These are phyloP conservation scores for Zarea fungicola DNA, from an alignment of 2,329 filamentous ascomycete genomes.

Conservation along the genomic window DNA sequence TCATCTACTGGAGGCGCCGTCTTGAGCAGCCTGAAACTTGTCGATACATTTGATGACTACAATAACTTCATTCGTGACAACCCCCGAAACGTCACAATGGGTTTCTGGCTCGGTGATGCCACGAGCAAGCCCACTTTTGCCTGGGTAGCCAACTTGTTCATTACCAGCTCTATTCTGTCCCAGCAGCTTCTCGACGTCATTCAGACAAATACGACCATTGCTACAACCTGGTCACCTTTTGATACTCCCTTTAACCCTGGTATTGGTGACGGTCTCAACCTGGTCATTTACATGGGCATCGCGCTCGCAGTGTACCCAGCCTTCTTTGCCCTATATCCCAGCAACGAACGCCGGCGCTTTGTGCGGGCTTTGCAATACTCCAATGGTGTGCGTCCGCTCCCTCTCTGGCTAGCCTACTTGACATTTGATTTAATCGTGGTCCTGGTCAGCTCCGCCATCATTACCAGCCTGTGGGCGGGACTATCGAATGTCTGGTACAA, in stretches of 20 bases:
- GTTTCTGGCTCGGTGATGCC: slow-evolving; percentile 67
- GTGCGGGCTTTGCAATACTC: slow-evolving; percentile 86
- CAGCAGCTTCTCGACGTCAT: slow-evolving; percentile 64
- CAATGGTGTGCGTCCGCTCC: slow-evolving; percentile 77
- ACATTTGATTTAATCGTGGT: slow-evolving; percentile 75
- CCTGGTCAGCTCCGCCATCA: slow-evolving; percentile 57
- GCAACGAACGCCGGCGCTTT: slow-evolving; percentile 71
- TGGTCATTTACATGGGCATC: slow-evolving; percentile 76
- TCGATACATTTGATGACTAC: slow-evolving; percentile 64
- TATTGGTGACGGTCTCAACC: slow-evolving; percentile 68
- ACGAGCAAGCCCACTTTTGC: slow-evolving; percentile 59
- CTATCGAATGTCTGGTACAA: slow-evolving; percentile 67
- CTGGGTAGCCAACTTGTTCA: slow-evolving; percentile 60
- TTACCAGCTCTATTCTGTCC: slow-evolving; percentile 53
- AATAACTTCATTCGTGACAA: slow-evolving; percentile 56
- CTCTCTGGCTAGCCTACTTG: slow-evolving; percentile 80
- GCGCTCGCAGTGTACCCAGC: slow-evolving; percentile 74
- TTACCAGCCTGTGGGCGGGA: slow-evolving; percentile 63
- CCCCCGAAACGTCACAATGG: slow-evolving; percentile 66
- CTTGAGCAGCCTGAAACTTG: slow-evolving; percentile 39
- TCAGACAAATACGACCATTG: slow-evolving; percentile 62
- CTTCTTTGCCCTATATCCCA: slow-evolving; percentile 85
- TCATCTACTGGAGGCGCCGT: slow-evolving; percentile 17
- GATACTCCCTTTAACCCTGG: slow-evolving; percentile 65
- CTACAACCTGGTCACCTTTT: slow-evolving; percentile 68